Evolutionary conservation across 176 grass and related monocot genomes (phyloP).

Genomic region (Zea luxurians): DNA sequence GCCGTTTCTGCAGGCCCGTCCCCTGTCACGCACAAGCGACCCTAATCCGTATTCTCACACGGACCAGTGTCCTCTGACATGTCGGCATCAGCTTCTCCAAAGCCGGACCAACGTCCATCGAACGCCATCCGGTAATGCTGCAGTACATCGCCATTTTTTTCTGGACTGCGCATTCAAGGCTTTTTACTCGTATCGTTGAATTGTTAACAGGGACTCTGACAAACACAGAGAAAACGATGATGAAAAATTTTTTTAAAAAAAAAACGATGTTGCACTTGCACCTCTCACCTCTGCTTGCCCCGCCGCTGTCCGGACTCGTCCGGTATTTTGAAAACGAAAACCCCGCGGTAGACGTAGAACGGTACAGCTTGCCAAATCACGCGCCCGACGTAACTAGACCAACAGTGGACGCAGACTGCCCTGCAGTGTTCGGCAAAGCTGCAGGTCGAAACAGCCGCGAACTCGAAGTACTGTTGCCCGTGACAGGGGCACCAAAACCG

Average conservation of each 20-base stretch:
- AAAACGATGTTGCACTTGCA: not conserved
- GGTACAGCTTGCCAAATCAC: not conserved
- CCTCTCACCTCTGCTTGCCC: not conserved
- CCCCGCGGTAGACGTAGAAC: not conserved
- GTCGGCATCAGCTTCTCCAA: not conserved
- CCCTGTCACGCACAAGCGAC: not conserved
- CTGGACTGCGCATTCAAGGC: not conserved
- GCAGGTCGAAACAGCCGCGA: not conserved
- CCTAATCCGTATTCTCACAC: not conserved
- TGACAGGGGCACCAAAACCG: not conserved
- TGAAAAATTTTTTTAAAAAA: too few relatives aligned
- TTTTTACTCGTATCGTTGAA: too few relatives aligned
- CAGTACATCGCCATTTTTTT: not conserved
- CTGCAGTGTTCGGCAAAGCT: not conserved
- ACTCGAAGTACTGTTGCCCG: constrained; percentile 31
- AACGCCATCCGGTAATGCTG: too few relatives aligned
- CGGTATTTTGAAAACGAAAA: constrained; percentile 1
- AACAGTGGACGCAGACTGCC: not conserved
- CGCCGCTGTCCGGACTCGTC: not conserved
- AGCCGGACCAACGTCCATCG: too few relatives aligned
- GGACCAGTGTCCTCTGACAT: not conserved
- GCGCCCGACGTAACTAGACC: not conserved
- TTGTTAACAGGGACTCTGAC: too few relatives aligned
- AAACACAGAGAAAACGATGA: too few relatives aligned
- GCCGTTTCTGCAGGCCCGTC: not conserved